Evolutionary conservation across 352 stramenopile species (phyloP).

Genomic region (Chrysophaeum taylorii): DNA sequence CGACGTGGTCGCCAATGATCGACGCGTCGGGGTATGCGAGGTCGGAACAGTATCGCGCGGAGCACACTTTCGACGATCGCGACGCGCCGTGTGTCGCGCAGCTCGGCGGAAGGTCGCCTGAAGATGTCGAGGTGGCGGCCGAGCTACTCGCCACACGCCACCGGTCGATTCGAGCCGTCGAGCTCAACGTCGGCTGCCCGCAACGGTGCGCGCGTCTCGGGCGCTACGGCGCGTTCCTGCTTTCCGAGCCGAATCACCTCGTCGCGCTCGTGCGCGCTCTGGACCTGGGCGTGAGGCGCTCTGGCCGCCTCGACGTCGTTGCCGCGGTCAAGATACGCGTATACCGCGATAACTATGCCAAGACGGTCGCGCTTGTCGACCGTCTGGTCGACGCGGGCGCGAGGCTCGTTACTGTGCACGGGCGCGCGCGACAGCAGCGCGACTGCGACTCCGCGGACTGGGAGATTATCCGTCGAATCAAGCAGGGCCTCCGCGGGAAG

Average conservation of each 20-base stretch:
- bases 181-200: constrained; percentile 13
- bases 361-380: neutral
- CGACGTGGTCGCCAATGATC: neutral
- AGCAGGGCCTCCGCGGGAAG: too few relatives aligned
- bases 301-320: neutral
- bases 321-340: neutral
- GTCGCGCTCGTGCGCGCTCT: neutral
- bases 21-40: neutral
- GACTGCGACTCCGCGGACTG: constrained; percentile 1
- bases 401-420: neutral
- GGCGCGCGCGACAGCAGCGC: neutral
- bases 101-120: neutral
- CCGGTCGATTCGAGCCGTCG: too few relatives aligned
- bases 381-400: neutral
- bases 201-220: neutral
- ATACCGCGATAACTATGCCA: neutral
- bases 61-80: neutral
- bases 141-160: neutral
- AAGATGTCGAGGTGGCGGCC: neutral
- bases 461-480: constrained; percentile 3
- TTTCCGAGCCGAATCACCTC: neutral
- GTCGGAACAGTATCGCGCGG: neutral
- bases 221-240: constrained; percentile 3
- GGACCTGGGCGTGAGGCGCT: neutral
- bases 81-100: neutral